A percentile compares a stretch with the other conserved stretches of the same genome.
These are phyloP conservation scores for Xylariaceae sp. DNA, from an alignment of 2,329 filamentous ascomycete genomes.

Conservation along the genomic window DNA sequence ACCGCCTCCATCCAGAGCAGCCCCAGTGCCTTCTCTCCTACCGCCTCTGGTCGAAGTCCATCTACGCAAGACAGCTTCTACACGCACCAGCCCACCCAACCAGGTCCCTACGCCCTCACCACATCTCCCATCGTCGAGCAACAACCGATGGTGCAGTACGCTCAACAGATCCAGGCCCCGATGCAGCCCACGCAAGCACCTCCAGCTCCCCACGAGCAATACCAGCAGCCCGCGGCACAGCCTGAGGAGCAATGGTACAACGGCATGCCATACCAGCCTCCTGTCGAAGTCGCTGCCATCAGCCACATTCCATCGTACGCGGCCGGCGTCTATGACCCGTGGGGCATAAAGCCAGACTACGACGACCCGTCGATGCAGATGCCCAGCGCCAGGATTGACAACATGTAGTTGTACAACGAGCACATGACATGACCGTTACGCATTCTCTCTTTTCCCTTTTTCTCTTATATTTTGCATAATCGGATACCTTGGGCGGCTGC, in stretches of 20 bases:
- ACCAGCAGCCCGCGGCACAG: slow-evolving; percentile 35
- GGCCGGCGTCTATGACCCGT: slow-evolving; percentile 48
- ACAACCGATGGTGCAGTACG: slow-evolving; percentile 39
- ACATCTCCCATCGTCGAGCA: slow-evolving; percentile 34
- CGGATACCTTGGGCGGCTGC: neutral
- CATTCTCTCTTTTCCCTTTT: neutral
- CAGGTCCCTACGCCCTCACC: slow-evolving; percentile 11
- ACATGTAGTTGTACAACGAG: slow-evolving; percentile 33
- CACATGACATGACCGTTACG: neutral
- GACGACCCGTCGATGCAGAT: slow-evolving; percentile 56
- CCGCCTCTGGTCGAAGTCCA: slow-evolving; percentile 47
- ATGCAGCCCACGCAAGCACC: slow-evolving; percentile 13
- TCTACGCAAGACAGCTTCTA: slow-evolving; percentile 53
- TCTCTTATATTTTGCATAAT: neutral
- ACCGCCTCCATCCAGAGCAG: slow-evolving; percentile 53
- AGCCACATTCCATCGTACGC: slow-evolving; percentile 47
- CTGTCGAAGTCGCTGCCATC: slow-evolving; percentile 53
- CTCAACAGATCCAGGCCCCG: slow-evolving; percentile 33
- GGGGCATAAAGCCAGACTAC: slow-evolving; percentile 52
- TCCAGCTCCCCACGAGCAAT: slow-evolving; percentile 30
- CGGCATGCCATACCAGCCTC: slow-evolving; percentile 47
- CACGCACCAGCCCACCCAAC: slow-evolving; percentile 38
- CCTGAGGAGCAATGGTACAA: slow-evolving; percentile 50
- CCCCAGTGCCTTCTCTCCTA: slow-evolving; percentile 53
- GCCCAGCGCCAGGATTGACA: slow-evolving; percentile 55